Evolutionary conservation across 768 basidiomycete species (phyloP), one percentile per base, ranked within the genome.

Genomic region (Rhodotorula graminis): DNA sequence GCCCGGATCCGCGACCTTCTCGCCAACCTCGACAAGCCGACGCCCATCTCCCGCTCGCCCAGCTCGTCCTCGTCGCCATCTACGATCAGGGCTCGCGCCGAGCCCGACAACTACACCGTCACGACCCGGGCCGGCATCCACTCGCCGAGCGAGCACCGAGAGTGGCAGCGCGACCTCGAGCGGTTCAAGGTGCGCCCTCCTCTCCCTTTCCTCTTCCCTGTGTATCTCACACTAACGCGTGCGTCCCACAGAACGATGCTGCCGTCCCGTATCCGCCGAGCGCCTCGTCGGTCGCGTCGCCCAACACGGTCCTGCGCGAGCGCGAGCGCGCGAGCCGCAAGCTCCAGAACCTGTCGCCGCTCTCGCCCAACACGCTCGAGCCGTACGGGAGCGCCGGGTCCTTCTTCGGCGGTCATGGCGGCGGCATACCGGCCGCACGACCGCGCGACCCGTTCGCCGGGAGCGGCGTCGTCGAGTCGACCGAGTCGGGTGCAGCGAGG

Each of bases 81-180:
- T 0, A 57, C 64, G 4, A 33, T 47, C 25, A 44, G 10, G 56
- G 44, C 55, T 0, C n/a, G 31, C 8, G n/a, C 27, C 4, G 44
- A 29, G 10, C 29, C 15, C 8, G 65, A 66, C 33, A 40, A n/a
- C 29, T 57, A 47, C 21, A 59, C 57, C 11, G 31, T 66, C 2
- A 66, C 65, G n/a, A 66, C 65, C 2, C 23, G 65, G 2, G 65
- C 65, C 1, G 65, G 57, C 23, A 27, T 66, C 2, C 65, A 66
- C 18, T 49, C 42, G 31, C 21, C 57, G 14, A 44, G 40, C 19
- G 65, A 66, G 58, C 49, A 50, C 27, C 33, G 59, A 10, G 65
- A 49, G 6, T 66, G 65, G 65, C 15, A 49, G 57, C 23, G 27
- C 6, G 49, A 59, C 37, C 33, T 66, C 21, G 16, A 52, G 49